phyloP scores from a whole-genome alignment of 257 asterid genomes.

The Nicotiana noctiflora region DNA sequence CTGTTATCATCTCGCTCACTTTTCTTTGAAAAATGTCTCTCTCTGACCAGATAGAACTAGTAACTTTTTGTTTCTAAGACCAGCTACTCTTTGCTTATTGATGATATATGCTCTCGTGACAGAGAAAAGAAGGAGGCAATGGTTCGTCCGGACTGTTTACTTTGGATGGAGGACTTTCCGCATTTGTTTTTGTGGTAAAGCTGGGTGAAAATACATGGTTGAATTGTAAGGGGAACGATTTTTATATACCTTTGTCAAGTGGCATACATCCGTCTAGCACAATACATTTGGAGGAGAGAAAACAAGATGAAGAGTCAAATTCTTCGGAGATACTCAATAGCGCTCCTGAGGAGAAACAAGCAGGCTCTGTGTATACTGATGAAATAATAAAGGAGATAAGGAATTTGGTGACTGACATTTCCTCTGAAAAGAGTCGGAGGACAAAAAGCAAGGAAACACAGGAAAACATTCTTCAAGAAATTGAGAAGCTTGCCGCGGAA shows the following conservation, averaged over 20 bases:
- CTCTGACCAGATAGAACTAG: not conserved
- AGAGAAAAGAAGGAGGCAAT: slow-evolving; percentile 47
- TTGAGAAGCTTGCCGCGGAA: slow-evolving; percentile 98
- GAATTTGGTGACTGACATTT: slow-evolving; percentile 57
- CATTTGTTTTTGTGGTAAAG: slow-evolving; percentile 78
- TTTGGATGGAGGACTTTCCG: slow-evolving; percentile 48
- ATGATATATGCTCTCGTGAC: slow-evolving; percentile 27
- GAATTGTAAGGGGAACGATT: slow-evolving; percentile 69
- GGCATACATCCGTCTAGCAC: slow-evolving; percentile 16
- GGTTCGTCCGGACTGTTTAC: slow-evolving; percentile 64
- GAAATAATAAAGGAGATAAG: slow-evolving; percentile 74
- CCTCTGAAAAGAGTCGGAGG: slow-evolving; percentile 52
- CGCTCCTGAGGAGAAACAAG: slow-evolving; percentile 31
- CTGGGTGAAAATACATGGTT: slow-evolving; percentile 69
- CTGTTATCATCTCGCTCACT: slow-evolving; percentile 5
- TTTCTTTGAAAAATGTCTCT: slow-evolving; percentile 2
- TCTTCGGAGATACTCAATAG: slow-evolving; percentile 20
- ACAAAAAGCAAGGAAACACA: slow-evolving; percentile 59
- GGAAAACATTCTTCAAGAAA: slow-evolving; percentile 89
- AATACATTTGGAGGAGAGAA: slow-evolving; percentile 24
- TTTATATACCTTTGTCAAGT: slow-evolving; percentile 53
- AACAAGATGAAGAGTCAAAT: slow-evolving; percentile 19
- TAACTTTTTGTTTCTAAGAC: slow-evolving; percentile 1
- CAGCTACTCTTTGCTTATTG: slow-evolving; percentile 11
- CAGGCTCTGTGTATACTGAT: slow-evolving; percentile 42